phyloP scores from a whole-genome alignment of 352 stramenopile species.

The Saprolegnia diclina region DNA sequence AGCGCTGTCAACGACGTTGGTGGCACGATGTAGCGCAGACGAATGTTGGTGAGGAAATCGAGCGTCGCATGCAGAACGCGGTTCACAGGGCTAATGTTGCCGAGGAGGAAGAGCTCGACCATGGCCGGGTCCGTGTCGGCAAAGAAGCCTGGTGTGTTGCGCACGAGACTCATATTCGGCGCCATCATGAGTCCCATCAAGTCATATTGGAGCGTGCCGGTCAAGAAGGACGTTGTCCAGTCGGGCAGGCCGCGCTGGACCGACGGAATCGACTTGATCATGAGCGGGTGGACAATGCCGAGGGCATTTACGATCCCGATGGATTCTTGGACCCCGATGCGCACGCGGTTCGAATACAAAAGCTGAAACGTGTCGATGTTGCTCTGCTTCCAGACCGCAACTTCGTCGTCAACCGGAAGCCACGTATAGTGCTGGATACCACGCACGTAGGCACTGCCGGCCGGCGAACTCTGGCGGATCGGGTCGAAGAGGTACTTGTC shows the following conservation, averaged over 20 bases:
- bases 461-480: too few relatives aligned
- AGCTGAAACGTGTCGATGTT: background rate
- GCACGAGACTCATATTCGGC: background rate
- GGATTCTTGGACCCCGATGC: background rate
- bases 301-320: background rate
- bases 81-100: background rate
- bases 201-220: background rate
- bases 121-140: background rate
- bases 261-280: constrained; percentile 3
- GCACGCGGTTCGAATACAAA: background rate
- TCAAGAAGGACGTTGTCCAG: constrained; percentile 3
- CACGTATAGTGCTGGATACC: background rate
- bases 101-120: background rate
- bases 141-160: background rate
- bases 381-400: background rate
- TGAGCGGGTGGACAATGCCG: background rate
- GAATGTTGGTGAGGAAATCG: background rate
- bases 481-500: background rate
- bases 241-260: background rate
- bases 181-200: background rate
- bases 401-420: background rate
- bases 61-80: background rate
- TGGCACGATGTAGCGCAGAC: background rate
- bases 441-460: background rate
- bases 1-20: background rate